Percentiles rank a stretch among this genome's conserved stretches.
phyloP scores from a whole-genome alignment of 768 basidiomycete genomes.

The Leucosporidium creatinivorum region DNA sequence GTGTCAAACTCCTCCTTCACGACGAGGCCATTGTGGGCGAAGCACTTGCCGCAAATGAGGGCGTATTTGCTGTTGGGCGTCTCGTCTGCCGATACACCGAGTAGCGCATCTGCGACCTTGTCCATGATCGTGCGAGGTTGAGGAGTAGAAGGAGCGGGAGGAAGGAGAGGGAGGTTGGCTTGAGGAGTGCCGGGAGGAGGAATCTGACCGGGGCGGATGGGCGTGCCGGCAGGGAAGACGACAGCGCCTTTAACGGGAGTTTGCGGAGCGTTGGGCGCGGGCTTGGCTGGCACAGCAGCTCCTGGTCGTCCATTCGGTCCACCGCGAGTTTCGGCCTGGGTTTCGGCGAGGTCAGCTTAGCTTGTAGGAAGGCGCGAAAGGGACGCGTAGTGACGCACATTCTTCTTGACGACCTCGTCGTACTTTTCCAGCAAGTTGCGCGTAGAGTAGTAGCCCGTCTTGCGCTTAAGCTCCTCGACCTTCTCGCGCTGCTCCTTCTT shows the following conservation, averaged over 20 bases:
- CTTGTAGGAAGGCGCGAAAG: not conserved
- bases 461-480: slow-evolving; percentile 94
- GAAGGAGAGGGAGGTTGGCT: slow-evolving; percentile 6
- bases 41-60: slow-evolving; percentile 80
- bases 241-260: not conserved
- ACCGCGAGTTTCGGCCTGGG: slow-evolving; percentile 3
- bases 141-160: slow-evolving; percentile 42
- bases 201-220: slow-evolving; percentile 3
- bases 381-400: slow-evolving; percentile 15
- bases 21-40: slow-evolving; percentile 78
- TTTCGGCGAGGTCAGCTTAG: not conserved
- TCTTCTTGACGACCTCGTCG: slow-evolving; percentile 51
- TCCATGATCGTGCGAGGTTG: slow-evolving; percentile 72
- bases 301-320: not conserved
- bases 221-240: slow-evolving; percentile 12
- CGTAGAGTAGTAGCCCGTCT: slow-evolving; percentile 90
- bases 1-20: slow-evolving; percentile 74
- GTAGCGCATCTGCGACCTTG: slow-evolving; percentile 73
- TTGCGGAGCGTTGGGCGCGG: not conserved
- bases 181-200: not conserved
- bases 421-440: slow-evolving; percentile 83
- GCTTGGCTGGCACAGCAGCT: not conserved
- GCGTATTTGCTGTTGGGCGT: slow-evolving; percentile 58
- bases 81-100: slow-evolving; percentile 56
- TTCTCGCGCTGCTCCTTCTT: slow-evolving; percentile 76